phyloP scores from a whole-genome alignment of 2,329 filamentous ascomycete species.

The Fusarium coicis region DNA sequence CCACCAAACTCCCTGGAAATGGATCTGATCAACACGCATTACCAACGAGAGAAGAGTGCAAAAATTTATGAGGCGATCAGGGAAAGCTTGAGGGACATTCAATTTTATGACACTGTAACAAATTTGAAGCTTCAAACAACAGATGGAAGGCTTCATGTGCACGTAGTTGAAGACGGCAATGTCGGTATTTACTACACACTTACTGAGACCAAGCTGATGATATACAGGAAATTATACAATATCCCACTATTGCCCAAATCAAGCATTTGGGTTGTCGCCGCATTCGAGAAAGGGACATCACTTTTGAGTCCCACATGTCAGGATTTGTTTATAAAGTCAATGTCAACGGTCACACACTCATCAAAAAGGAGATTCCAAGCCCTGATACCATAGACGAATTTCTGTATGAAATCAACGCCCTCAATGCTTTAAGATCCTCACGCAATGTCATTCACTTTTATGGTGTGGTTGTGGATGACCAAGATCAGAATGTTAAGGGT shows the following conservation, averaged over 20 bases:
- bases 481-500: conserved; percentile 85
- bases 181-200: conserved; percentile 53
- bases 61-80: conserved; percentile 95
- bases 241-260: conserved; percentile 78
- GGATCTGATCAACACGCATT: conserved; percentile 80
- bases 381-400: conserved; percentile 97
- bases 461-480: conserved; percentile 88
- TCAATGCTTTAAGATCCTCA: conserved; percentile 80
- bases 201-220: conserved; percentile 24
- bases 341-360: conserved; percentile 74
- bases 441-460: conserved; percentile 85
- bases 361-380: conserved; percentile 98
- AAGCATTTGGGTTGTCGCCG: conserved; percentile 75
- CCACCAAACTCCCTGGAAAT: conserved; percentile 84
- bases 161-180: conserved; percentile 96
- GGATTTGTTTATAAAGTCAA: conserved; percentile 97
- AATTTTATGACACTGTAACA: conserved; percentile 95
- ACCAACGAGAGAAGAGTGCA: conserved; percentile 90
- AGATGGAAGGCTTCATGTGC: conserved; percentile 89
- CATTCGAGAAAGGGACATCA: conserved; percentile 78
- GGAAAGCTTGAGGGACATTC: conserved; percentile 90
- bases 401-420: conserved; percentile 94
- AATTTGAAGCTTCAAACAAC: conserved; percentile 93
- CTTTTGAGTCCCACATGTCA: conserved; percentile 92
- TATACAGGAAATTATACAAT: conserved; percentile 84